Conservation (phyloP, 768 basidiomycete genomes). For the Panaeolus cyanescens region DNA sequence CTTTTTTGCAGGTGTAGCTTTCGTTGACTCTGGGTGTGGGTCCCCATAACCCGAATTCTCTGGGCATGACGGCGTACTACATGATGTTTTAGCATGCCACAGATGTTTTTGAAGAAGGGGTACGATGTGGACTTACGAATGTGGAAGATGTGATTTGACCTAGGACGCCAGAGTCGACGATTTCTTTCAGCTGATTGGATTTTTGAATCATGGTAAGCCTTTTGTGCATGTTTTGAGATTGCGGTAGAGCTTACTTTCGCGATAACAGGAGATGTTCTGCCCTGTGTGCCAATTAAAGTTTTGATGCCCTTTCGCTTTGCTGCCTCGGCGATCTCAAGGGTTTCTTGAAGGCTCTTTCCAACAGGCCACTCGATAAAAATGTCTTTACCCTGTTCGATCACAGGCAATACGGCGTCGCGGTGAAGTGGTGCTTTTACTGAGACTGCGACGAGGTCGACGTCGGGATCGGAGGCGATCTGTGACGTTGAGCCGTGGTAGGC, state of each 20-base stretch:
- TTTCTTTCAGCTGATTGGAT: conserved; percentile 25
- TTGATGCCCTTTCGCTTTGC: conserved; percentile 30
- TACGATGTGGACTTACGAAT: background rate
- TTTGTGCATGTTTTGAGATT: background rate
- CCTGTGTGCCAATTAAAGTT: conserved; percentile 37
- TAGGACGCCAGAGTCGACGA: conserved; percentile 24
- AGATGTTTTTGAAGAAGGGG: too few relatives aligned
- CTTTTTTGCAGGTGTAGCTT: background rate
- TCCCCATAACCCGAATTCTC: background rate
- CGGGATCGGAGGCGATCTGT: conserved; percentile 32
- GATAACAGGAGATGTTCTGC: conserved; percentile 24
- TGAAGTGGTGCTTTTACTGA: conserved; percentile 34
- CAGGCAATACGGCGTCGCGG: conserved; percentile 28
- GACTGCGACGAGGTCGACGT: conserved; percentile 38
- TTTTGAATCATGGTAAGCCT: background rate
- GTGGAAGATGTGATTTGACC: background rate
- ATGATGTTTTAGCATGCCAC: background rate
- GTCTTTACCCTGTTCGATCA: conserved; percentile 37
- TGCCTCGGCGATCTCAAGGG: conserved; percentile 31
- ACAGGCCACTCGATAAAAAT: conserved; percentile 44
- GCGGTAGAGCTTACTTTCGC: conserved; percentile 26
- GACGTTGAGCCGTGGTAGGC: conserved; percentile 32
- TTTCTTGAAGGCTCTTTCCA: conserved; percentile 30
- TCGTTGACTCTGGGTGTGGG: background rate
- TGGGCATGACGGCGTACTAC: background rate